Evolutionary conservation across 2,329 filamentous ascomycete species (phyloP).

Genomic region (Lithohypha guttulata): DNA sequence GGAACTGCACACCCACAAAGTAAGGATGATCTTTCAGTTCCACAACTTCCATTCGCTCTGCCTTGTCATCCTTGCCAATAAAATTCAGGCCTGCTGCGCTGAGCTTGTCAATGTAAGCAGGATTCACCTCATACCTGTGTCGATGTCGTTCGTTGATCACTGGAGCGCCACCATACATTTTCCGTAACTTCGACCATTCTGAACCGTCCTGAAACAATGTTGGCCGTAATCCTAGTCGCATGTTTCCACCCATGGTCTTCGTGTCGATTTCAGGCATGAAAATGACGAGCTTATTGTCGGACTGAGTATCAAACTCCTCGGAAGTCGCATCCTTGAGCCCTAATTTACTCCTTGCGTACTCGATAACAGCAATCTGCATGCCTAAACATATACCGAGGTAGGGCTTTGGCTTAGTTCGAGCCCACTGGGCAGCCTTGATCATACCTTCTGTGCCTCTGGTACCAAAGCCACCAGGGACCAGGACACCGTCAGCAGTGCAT

Average conservation of each 20-base stretch:
- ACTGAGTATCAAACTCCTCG: slow-evolving; percentile 44
- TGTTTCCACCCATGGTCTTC: slow-evolving; percentile 70
- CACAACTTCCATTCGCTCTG: slow-evolving; percentile 70
- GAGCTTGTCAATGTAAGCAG: slow-evolving; percentile 58
- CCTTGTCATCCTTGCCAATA: slow-evolving; percentile 67
- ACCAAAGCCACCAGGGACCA: slow-evolving; percentile 62
- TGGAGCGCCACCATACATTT: slow-evolving; percentile 48
- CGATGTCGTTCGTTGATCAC: slow-evolving; percentile 65
- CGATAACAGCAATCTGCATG: slow-evolving; percentile 87
- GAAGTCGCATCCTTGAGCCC: slow-evolving; percentile 48
- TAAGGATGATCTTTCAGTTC: slow-evolving; percentile 75
- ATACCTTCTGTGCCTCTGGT: slow-evolving; percentile 76
- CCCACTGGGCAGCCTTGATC: slow-evolving; percentile 78
- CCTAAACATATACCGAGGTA: slow-evolving; percentile 86
- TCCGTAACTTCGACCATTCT: slow-evolving; percentile 68
- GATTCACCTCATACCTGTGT: slow-evolving; percentile 87
- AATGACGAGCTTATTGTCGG: slow-evolving; percentile 63
- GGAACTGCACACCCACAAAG: slow-evolving; percentile 79
- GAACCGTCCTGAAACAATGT: slow-evolving; percentile 64
- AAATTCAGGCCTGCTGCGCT: slow-evolving; percentile 61
- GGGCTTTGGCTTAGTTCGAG: slow-evolving; percentile 66
- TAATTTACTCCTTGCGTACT: slow-evolving; percentile 69
- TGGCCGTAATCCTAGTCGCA: slow-evolving; percentile 68
- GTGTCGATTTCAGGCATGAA: slow-evolving; percentile 86
- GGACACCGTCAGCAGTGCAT: slow-evolving; percentile 50